Base-by-base conservation (phyloP, 805 yeast species). In the Wickerhamomyces mucosus region DNA sequence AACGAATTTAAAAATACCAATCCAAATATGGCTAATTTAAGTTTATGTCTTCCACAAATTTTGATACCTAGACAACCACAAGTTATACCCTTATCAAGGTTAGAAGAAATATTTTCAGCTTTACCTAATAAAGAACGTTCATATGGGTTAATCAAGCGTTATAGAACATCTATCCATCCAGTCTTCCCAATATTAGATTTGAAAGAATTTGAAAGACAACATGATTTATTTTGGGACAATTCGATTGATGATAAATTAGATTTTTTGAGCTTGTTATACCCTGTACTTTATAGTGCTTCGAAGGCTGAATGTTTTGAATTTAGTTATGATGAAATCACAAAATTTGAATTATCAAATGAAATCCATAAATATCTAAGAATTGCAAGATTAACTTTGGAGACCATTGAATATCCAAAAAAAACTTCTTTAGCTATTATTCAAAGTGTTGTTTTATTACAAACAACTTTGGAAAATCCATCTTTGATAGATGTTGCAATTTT, bases 281-380 rank as follows among this genome's bases (percentile, higher is more conserved):
- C 79, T 0, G 63, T 73, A 3, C 47, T 72, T 9, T 73, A 72
- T 46, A 78, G 78, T 3, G 66, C 78, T 3, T 63, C 75, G 2
- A 71, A 72, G 20, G 69, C 78, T 9, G 73, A 71, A 42, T 73
- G 68, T 45, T 77, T 72, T 44, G 78, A 72, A 41, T 64, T 61
- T 39, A 71, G 71, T 38, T 65, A 71, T 37, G 50, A 45, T 29
- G 50, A 47, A 31, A 42, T 51, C 19, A 46, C 53, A 6, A 43
- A 44, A 27, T 48, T 46, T 17, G 55, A 48, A 21, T 36, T 50
- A 17, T 49, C 53, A 28, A 65, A 65, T 39, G 72, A 69, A 40
- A 67, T 72, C 40, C 66, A 66, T 43, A 61, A 55, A 35, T 72
- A 63, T 42, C 52, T 68, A 34, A 66, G 64, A 34, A 72, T 68